Conservation (phyloP, 2,329 filamentous ascomycete genomes). For the Epichloe baconii region DNA sequence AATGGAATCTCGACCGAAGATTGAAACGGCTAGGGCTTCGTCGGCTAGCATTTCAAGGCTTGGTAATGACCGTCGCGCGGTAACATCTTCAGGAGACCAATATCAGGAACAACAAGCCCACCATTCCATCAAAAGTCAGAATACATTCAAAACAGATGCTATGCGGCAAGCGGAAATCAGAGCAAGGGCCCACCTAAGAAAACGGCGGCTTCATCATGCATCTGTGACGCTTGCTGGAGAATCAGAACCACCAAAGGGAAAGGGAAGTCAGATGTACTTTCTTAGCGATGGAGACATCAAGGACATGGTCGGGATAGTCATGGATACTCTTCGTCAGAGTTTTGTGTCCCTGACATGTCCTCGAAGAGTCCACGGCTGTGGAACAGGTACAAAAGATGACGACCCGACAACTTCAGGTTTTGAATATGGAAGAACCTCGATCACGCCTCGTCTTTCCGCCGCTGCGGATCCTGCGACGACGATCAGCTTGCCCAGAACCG, state of each 20-base stretch:
- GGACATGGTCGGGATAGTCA: slow-evolving; percentile 5
- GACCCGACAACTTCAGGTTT: slow-evolving; percentile 8
- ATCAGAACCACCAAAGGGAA: background rate
- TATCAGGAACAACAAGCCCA: background rate
- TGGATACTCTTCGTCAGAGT: slow-evolving; percentile 1
- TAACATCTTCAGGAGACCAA: background rate
- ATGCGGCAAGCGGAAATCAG: slow-evolving; percentile 2
- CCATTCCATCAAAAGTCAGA: background rate
- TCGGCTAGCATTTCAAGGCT: background rate
- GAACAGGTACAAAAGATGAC: background rate
- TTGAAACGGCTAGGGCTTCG: background rate
- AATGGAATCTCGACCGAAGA: background rate
- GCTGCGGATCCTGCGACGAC: slow-evolving; percentile 21
- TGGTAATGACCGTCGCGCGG: background rate
- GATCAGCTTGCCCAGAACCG: slow-evolving; percentile 19
- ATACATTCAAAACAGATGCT: background rate
- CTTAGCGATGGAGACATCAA: slow-evolving; percentile 7
- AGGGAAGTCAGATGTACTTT: slow-evolving; percentile 6
- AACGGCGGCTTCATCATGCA: background rate
- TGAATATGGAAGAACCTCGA: slow-evolving; percentile 11
- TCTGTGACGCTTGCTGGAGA: background rate
- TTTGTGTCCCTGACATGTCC: background rate
- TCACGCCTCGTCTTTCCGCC: slow-evolving; percentile 13
- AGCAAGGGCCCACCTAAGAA: slow-evolving; percentile 3
- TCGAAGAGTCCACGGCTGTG: background rate